phyloP scores from a whole-genome alignment of 73 alveolate species.

The Tetrahymena borealis region DNA sequence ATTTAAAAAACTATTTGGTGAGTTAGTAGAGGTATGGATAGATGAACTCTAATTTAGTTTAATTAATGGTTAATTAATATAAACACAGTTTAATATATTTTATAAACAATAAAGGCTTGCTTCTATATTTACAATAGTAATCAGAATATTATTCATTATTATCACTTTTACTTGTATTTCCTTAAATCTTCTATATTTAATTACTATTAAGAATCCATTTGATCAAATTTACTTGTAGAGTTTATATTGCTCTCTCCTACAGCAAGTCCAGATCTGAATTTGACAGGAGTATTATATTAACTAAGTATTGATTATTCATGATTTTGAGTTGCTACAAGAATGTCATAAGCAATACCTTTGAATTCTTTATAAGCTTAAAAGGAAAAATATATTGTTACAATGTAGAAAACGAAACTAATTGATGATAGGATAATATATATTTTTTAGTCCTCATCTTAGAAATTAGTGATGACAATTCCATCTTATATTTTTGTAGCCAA shows the following conservation, averaged over 20 bases:
- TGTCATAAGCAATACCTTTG: not conserved
- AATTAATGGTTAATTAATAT: too few species aligned
- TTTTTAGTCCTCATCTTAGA: not conserved
- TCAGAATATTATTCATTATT: not conserved
- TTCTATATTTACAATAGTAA: too few species aligned
- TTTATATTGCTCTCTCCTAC: not conserved
- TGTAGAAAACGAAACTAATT: not conserved
- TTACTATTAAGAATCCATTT: not conserved
- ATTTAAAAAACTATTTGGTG: too few species aligned
- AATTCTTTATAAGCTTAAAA: not conserved
- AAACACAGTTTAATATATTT: too few species aligned
- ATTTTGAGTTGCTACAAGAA: not conserved
- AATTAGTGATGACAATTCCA: not conserved
- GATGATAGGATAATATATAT: not conserved
- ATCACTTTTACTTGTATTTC: not conserved
- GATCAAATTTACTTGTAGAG: not conserved
- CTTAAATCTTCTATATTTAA: not conserved
- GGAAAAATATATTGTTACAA: not conserved
- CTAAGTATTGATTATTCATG: not conserved
- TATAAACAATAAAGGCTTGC: too few species aligned
- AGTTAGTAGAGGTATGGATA: too few species aligned
- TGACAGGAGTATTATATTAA: not conserved
- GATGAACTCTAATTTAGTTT: too few species aligned
- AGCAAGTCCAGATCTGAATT: not conserved
- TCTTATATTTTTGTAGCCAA: not conserved